phyloP scores from a whole-genome alignment of 2,329 filamentous ascomycete genomes.

The Fusarium ramigenum region DNA sequence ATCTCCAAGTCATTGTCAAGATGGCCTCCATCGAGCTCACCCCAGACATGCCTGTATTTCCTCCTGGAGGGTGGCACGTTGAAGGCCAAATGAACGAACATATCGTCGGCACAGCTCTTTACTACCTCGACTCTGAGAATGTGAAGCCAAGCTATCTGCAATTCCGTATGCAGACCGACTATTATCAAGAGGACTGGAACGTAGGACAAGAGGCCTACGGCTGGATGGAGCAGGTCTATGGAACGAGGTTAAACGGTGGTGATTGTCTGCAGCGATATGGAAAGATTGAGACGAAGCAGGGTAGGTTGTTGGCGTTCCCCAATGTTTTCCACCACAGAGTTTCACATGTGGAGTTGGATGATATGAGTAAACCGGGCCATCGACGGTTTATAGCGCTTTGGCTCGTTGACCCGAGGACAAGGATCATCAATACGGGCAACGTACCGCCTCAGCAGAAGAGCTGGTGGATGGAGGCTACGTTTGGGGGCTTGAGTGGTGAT shows the following conservation, averaged over 20 bases:
- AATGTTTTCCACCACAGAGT: constrained; percentile 37
- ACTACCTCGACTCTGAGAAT: constrained; percentile 40
- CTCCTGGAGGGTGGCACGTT: constrained; percentile 33
- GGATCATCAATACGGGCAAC: constrained; percentile 48
- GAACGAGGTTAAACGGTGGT: fast-evolving
- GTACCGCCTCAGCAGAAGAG: constrained; percentile 47
- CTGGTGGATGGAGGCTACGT: constrained; percentile 43
- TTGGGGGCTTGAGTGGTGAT: not conserved
- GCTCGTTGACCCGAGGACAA: constrained; percentile 60
- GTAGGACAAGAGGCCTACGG: not conserved
- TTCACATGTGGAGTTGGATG: constrained; percentile 55
- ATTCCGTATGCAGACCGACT: constrained; percentile 31
- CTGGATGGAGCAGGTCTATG: constrained; percentile 29
- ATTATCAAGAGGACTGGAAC: not conserved
- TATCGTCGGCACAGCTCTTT: constrained; percentile 42
- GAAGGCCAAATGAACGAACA: constrained; percentile 45
- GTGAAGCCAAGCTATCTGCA: constrained; percentile 27
- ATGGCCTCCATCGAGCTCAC: constrained; percentile 49
- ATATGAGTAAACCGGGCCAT: constrained; percentile 59
- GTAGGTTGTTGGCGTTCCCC: constrained; percentile 27
- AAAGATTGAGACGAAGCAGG: constrained; percentile 29
- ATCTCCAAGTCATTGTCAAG: constrained; percentile 68
- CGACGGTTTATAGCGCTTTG: constrained; percentile 63
- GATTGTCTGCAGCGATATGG: constrained; percentile 30
- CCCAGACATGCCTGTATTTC: constrained; percentile 35